Conservation (phyloP, 805 yeast genomes). For the Starmerella sirachaensis region DNA sequence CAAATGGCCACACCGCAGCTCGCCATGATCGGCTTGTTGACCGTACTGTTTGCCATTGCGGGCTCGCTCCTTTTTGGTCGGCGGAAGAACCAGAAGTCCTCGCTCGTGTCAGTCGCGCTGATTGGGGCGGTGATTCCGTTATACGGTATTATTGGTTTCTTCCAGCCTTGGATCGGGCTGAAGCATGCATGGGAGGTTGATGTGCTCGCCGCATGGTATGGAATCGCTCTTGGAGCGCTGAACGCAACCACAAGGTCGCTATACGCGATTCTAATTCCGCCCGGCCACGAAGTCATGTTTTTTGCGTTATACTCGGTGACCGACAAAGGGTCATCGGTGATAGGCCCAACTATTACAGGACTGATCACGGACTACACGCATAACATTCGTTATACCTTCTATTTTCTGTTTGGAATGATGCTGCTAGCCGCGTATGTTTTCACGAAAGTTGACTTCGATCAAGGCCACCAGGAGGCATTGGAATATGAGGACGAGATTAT, state of each 20-base stretch:
- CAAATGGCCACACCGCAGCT: conserved; percentile 56
- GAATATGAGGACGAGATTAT: no score
- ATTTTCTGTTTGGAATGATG: conserved; percentile 44
- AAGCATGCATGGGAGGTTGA: conserved; percentile 58
- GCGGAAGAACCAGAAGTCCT: conserved; percentile 29
- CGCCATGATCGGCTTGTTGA: conserved; percentile 51
- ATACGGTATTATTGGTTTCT: conserved; percentile 60
- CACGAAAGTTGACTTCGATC: conserved; percentile 40
- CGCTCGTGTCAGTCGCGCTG: conserved; percentile 46
- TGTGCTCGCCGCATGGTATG: conserved; percentile 60
- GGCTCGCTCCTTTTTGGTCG: conserved; percentile 54
- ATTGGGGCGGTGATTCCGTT: conserved; percentile 51
- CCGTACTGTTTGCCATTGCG: conserved; percentile 53
- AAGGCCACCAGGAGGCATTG: conserved; percentile 48
- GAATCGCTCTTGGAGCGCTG: conserved; percentile 61
- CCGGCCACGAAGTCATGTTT: conserved; percentile 62
- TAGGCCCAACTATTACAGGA: conserved; percentile 67
- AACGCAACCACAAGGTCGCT: conserved; percentile 58
- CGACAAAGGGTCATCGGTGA: conserved; percentile 64
- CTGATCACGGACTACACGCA: conserved; percentile 60
- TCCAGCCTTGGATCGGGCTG: conserved; percentile 43
- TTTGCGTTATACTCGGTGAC: conserved; percentile 68
- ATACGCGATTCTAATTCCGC: conserved; percentile 57
- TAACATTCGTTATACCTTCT: conserved; percentile 61
- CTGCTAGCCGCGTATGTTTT: conserved; percentile 49